Conservation (phyloP, 805 yeast genomes). For the Candida bentonensis region DNA sequence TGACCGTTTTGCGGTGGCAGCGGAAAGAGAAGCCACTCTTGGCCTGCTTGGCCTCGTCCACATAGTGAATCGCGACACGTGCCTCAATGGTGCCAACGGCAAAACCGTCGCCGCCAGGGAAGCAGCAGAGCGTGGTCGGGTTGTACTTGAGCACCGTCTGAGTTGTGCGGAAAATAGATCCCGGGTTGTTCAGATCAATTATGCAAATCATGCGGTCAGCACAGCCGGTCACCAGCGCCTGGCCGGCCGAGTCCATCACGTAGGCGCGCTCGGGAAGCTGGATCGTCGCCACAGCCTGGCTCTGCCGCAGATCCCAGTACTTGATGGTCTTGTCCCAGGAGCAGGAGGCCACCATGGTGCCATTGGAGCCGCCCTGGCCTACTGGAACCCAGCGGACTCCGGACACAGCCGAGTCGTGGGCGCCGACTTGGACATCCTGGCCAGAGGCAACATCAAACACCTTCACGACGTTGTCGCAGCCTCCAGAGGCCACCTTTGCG, state of each 20-base stretch:
- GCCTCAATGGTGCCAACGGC: constrained; percentile 93
- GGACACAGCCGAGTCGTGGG: constrained; percentile 70
- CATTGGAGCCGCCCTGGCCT: constrained; percentile 60
- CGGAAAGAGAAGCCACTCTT: constrained; percentile 74
- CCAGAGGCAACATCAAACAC: constrained; percentile 72
- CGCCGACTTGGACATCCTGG: constrained; percentile 73
- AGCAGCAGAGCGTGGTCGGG: constrained; percentile 70
- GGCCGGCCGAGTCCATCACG: constrained; percentile 71
- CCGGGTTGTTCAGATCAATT: constrained; percentile 67
- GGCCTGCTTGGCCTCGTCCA: constrained; percentile 44
- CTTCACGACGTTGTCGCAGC: constrained; percentile 79
- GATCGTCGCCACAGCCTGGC: constrained; percentile 67
- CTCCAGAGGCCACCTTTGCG: constrained; percentile 73
- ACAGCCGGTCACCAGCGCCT: constrained; percentile 80
- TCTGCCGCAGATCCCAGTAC: constrained; percentile 90
- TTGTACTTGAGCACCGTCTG: constrained; percentile 81
- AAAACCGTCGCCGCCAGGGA: constrained; percentile 84
- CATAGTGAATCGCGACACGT: constrained; percentile 85
- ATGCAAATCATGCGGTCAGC: constrained; percentile 76
- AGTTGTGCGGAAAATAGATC: constrained; percentile 56
- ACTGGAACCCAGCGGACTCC: constrained; percentile 65
- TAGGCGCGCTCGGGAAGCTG: constrained; percentile 83
- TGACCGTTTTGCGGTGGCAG: constrained; percentile 71
- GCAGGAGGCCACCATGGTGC: constrained; percentile 72
- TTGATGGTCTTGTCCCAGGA: constrained; percentile 93